Conservation (phyloP, 75 land plant genomes). For the Selaginella tamariscina region DNA sequence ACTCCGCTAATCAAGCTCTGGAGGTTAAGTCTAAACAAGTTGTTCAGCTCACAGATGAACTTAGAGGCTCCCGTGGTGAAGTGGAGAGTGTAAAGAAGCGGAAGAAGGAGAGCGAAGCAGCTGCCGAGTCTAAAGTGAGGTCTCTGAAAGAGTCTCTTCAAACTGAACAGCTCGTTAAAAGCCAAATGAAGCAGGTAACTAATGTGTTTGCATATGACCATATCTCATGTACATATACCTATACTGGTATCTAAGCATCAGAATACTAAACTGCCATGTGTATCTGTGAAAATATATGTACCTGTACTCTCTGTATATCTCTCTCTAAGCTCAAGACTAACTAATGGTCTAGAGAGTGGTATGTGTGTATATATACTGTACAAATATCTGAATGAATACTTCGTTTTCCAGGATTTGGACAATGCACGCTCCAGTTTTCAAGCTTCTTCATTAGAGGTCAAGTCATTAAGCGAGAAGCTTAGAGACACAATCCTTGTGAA, state of each 20-base stretch:
- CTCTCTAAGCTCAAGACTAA: too few relatives aligned
- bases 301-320: too few relatives aligned
- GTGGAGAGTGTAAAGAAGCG: neutral
- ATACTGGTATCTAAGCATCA: too few relatives aligned
- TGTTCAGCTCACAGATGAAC: neutral
- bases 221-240: too few relatives aligned
- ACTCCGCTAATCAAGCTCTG: neutral
- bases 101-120: neutral
- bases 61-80: neutral
- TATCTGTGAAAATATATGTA: too few relatives aligned
- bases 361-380: too few relatives aligned
- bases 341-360: too few relatives aligned
- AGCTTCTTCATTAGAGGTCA: neutral
- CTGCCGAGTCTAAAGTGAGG: neutral
- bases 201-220: too few relatives aligned
- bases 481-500: neutral
- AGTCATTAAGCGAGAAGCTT: neutral
- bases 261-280: too few relatives aligned
- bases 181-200: slow-evolving; percentile 1
- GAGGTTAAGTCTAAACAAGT: neutral
- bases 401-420: neutral
- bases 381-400: too few relatives aligned
- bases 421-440: neutral
- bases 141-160: neutral
- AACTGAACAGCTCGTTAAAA: neutral